Percentiles rank a stretch among this genome's conserved stretches.
These are phyloP conservation scores for Leptomonas seymouri DNA, from an alignment of 208 protist species.

Conservation along the genomic window DNA sequence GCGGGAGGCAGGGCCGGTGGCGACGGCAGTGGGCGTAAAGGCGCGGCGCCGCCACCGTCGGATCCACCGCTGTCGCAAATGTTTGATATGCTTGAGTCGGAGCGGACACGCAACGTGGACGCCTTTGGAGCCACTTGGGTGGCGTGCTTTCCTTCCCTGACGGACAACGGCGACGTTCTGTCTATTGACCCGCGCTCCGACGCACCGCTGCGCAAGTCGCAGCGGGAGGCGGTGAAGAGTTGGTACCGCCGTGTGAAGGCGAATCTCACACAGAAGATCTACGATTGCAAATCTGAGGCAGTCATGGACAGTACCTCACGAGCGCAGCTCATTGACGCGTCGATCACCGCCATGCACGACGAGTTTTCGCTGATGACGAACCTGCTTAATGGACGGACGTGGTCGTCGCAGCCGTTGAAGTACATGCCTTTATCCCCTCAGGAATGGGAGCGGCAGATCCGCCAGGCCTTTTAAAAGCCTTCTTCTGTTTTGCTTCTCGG, in stretches of 20 bases:
- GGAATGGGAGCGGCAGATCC: conserved; percentile 60
- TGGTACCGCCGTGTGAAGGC: conserved; percentile 59
- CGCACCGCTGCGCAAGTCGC: conserved; percentile 55
- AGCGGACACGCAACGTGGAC: conserved; percentile 54
- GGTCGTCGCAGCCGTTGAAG: conserved; percentile 71
- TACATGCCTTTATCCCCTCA: conserved; percentile 53
- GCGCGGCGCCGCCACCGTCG: conserved; percentile 14
- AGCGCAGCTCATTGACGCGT: conserved; percentile 58
- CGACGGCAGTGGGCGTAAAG: conserved; percentile 13
- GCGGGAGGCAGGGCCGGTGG: neutral
- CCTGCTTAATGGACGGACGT: conserved; percentile 53
- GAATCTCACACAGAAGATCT: conserved; percentile 45
- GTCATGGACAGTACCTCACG: conserved; percentile 64
- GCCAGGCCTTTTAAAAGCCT: conserved; percentile 51
- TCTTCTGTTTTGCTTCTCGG: conserved; percentile 7
- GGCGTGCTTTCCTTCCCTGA: conserved; percentile 63
- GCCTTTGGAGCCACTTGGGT: conserved; percentile 76
- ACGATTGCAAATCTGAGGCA: conserved; percentile 52
- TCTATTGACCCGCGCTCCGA: conserved; percentile 41
- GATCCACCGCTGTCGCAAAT: conserved; percentile 50
- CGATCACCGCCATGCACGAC: conserved; percentile 49
- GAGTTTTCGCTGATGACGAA: conserved; percentile 50
- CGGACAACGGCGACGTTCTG: conserved; percentile 33
- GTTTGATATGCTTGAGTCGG: conserved; percentile 53
- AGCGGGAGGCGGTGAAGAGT: conserved; percentile 75